A percentile compares a stretch with the other conserved stretches of the same genome.
These are phyloP conservation scores for Pezicula neosporulosa DNA, from an alignment of 2,329 filamentous ascomycete species.

Conservation along the genomic window DNA sequence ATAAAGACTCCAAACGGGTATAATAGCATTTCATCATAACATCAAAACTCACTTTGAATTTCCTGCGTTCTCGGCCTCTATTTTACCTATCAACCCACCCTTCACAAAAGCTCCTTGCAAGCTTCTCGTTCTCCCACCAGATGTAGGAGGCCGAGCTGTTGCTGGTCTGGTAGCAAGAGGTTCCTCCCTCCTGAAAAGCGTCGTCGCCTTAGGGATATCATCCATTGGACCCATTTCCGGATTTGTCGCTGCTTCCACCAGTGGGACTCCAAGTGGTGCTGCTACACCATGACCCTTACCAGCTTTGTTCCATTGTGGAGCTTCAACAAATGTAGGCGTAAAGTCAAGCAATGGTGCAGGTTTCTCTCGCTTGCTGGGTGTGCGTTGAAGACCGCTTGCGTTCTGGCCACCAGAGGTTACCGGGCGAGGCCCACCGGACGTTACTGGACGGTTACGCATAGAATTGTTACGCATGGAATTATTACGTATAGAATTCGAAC, in stretches of 20 bases:
- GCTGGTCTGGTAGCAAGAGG: neutral
- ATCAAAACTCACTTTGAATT: too few species aligned
- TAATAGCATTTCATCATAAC: too few species aligned
- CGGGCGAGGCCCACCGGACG: neutral
- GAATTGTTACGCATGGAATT: constrained; percentile 3
- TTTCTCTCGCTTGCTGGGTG: constrained; percentile 4
- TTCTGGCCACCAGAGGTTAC: neutral
- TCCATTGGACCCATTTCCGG: constrained; percentile 9
- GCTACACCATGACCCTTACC: constrained; percentile 47
- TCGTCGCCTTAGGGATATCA: constrained; percentile 15
- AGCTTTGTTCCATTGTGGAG: constrained; percentile 54
- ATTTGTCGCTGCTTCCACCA: constrained; percentile 42
- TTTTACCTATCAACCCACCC: constrained; percentile 10
- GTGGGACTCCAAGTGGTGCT: constrained; percentile 36
- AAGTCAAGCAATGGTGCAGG: constrained; percentile 65
- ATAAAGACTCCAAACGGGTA: too few species aligned
- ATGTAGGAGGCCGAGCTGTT: constrained; percentile 3
- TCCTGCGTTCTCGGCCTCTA: neutral
- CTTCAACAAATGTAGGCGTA: constrained; percentile 60
- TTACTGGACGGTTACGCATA: constrained; percentile 11
- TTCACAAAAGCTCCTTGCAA: constrained; percentile 11
- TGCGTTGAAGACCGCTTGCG: constrained; percentile 7
- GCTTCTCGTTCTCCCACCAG: constrained; percentile 3
- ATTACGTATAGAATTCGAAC: constrained; percentile 18
- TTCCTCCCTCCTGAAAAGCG: constrained; percentile 22